Percentiles rank a stretch among this genome's conserved stretches.
phyloP scores from a whole-genome alignment of 163 green algal genomes.

The Scenedesmus sp. region DNA sequence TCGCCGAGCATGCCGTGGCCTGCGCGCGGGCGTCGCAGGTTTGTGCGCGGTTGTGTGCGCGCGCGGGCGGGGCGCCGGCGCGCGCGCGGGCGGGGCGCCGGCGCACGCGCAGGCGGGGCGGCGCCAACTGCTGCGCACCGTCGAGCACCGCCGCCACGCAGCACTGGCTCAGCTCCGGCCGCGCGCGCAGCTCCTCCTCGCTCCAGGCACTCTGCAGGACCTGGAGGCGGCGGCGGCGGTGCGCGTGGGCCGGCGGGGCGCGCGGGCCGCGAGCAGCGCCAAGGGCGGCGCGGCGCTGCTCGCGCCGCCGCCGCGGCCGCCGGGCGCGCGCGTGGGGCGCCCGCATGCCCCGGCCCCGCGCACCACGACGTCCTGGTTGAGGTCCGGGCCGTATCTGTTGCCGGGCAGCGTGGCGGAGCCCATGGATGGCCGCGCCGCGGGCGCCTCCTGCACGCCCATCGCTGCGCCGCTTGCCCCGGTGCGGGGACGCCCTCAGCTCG shows the following conservation, averaged over 20 bases:
- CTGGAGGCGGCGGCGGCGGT: neutral
- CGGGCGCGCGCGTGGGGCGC: too few species aligned
- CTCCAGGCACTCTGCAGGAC: conserved; percentile 28
- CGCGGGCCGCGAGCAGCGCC: neutral
- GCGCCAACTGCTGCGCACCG: conserved; percentile 21
- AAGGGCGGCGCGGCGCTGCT: neutral
- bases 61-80: too few species aligned
- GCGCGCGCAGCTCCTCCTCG: conserved; percentile 16
- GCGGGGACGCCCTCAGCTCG: too few species aligned
- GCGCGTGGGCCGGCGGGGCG: too few species aligned
- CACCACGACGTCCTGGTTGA: conserved; percentile 72
- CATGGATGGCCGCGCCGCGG: too few species aligned
- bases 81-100: too few species aligned
- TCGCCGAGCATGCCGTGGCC: conserved; percentile 79
- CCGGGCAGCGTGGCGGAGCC: conserved; percentile 42
- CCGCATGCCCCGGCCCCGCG: too few species aligned
- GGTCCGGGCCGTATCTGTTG: conserved; percentile 61
- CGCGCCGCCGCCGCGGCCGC: neutral
- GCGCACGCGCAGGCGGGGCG: too few species aligned
- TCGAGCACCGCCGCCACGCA: conserved; percentile 55
- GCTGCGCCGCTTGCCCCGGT: too few species aligned
- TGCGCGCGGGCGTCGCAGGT: neutral
- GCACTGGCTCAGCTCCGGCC: conserved; percentile 25
- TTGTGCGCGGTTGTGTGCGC: too few species aligned
- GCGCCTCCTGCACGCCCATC: too few species aligned